These are phyloP conservation scores for Tolypocladium nubicola DNA, from an alignment of 2,329 filamentous ascomycete species.

Conservation along the genomic window DNA sequence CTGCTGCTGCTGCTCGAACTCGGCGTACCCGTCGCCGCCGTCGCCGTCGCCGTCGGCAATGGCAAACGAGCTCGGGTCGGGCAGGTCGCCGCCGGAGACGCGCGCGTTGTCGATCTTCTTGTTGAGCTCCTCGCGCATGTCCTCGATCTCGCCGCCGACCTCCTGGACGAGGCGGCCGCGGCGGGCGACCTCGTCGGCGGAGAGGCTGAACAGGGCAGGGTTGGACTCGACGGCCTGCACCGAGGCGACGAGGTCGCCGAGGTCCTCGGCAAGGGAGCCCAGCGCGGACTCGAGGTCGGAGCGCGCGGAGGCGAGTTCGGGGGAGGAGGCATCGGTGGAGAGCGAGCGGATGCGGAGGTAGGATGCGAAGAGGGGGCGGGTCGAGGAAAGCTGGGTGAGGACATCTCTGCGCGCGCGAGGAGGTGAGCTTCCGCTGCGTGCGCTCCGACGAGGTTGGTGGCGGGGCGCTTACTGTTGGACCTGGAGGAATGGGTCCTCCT, in stretches of 20 bases:
- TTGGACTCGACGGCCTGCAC: slow-evolving; percentile 81
- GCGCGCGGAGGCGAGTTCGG: slow-evolving; percentile 74
- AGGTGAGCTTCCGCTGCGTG: not conserved
- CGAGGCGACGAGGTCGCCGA: slow-evolving; percentile 77
- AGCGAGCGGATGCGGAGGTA: slow-evolving; percentile 94
- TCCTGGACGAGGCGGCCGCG: slow-evolving; percentile 77
- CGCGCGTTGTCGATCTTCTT: slow-evolving; percentile 36
- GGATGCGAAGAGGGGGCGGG: slow-evolving; percentile 81
- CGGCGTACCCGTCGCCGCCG: slow-evolving; percentile 56
- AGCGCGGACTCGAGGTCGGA: slow-evolving; percentile 58
- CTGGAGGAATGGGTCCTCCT: slow-evolving; percentile 62
- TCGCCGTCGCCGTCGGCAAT: slow-evolving; percentile 34
- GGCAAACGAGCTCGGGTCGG: slow-evolving; percentile 46
- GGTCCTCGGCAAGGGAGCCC: slow-evolving; percentile 64
- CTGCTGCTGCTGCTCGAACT: slow-evolving; percentile 87
- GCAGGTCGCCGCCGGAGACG: slow-evolving; percentile 32
- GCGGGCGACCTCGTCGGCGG: slow-evolving; percentile 69
- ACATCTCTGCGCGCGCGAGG: slow-evolving; percentile 57
- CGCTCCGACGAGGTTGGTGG: not conserved
- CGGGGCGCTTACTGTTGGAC: slow-evolving; percentile 49
- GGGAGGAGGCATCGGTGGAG: slow-evolving; percentile 57
- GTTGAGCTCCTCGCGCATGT: slow-evolving; percentile 75
- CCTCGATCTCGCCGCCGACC: slow-evolving; percentile 77
- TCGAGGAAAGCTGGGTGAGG: slow-evolving; percentile 66
- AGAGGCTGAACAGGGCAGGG: slow-evolving; percentile 78